Evolutionary conservation across 108 stramenopile genomes (phyloP), one percentile per base, ranked within the genome.

Genomic region (Cylindrotheca closterium): DNA sequence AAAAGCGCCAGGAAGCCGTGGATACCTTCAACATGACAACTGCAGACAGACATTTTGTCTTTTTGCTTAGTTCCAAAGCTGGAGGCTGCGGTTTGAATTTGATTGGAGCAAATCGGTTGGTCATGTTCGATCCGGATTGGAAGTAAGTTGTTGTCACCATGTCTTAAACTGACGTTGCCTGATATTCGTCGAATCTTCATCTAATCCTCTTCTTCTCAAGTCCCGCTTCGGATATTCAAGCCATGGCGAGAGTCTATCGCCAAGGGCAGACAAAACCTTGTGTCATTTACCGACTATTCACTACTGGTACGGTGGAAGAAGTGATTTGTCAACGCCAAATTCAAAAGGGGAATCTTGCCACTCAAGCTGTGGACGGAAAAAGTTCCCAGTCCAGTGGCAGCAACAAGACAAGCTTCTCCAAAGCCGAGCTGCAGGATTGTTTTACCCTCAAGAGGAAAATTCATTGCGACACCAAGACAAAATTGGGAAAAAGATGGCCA

Each of bases 1-100:
- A 73, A 17, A 63, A 75, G 26, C 73, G 95, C 21, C 88, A 92
- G 58, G 34, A 71, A 18, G 25, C 93, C 42, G 95, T 98, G 10
- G 94, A 95, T 57, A 67, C 80, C 19, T 96, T 98, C 79, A 96
- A 96, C 73, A 74, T 75, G 46, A 71, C 79, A 0, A 57, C 65
- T 27, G 69, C 85, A 24, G 78, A 84, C n/a, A 55, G 63, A 7
- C 67, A 61, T 32, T 93, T 96, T 75, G 77, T 77, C 0, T 92
- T 97, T 50, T 74, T 94, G 8, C 77, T 97, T 24, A 91, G 88
- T 28, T 78, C 90, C 42, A 94, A 90, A 64, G 94, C 95, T 2
- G 97, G 94, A 19, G 97, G 97, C 0, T 79, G 79, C 49, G 94
- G 96, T 0, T 60, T 96, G 65, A 96, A 96, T 59, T 60, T 96